Evolutionary conservation across 495 filamentous ascomycete species (phyloP), one percentile per base, ranked within the genome.

Genomic region (Podospora tetraspora): DNA sequence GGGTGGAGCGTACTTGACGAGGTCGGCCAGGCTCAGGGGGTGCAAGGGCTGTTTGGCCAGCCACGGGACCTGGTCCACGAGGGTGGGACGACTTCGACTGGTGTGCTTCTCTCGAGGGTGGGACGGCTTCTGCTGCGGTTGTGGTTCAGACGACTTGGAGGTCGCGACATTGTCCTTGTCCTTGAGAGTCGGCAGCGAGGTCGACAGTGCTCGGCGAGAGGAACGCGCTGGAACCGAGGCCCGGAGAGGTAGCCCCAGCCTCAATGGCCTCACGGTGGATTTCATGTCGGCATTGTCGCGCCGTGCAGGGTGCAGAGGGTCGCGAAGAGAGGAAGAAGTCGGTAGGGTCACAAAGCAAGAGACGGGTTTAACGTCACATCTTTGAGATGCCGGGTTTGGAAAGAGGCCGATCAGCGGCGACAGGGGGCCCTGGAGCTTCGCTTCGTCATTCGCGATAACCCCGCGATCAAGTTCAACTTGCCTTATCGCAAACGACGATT

Each of bases 31-130:
- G 23, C 91, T 94, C 75, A 99, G 82, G 11, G 88, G 86, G 70
- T 94, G 92, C 57, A 96, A 83, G 30, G 90, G 89, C 75, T 89
- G 89, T 43, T 88, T 87, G 57, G 94, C 92, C 52, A 97, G 86
- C 58, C 83, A 84, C 34, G 90, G 85, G 67, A 97, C 90, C 73
- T 93, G 89, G 70, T 92, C 88, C 74, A 91, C 79, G 2, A 81
- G 78, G 29, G 70, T 66, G 62, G 65, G 65, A 32, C 64, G 68
- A 56, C 29, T 60, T 24, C 63, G 68, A 34, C 29, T 60, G 27
- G 27, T 56, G 57, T 70, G 65, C 11, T 66, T 30, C 65, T 52
- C 6, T 66, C 57, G 27, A 16, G 66, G 37, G n/a, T 30, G 3
- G 19, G 65, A 21, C 67, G 68, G 29, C 52, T 64, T 22, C 62